phyloP scores from a whole-genome alignment of 1,139 yeast species.

The Debaryomyces robertsiae region DNA sequence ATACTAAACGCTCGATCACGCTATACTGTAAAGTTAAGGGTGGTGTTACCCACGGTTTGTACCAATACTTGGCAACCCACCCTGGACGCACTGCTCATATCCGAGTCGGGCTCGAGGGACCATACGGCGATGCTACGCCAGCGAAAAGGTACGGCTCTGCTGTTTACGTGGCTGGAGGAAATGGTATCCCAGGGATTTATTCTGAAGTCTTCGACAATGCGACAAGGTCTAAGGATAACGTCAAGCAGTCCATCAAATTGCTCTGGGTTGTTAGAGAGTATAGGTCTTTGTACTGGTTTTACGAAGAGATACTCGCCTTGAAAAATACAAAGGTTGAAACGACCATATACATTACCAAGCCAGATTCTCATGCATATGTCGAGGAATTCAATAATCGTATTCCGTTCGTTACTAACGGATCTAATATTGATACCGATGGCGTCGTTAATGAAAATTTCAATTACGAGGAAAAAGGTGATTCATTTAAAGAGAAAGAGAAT shows the following conservation, averaged over 20 bases:
- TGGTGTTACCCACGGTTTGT: slow-evolving; percentile 38
- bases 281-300: slow-evolving; percentile 36
- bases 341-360: slow-evolving; percentile 36
- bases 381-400: slow-evolving; percentile 17
- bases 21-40: slow-evolving; percentile 40
- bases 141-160: slow-evolving; percentile 35
- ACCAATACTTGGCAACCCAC: slow-evolving; percentile 29
- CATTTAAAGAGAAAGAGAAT: slow-evolving; percentile 4
- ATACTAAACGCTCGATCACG: slow-evolving; percentile 24
- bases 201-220: slow-evolving; percentile 39
- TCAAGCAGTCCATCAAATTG: slow-evolving; percentile 30
- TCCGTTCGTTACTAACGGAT: slow-evolving; percentile 3
- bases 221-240: slow-evolving; percentile 14
- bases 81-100: slow-evolving; percentile 29
- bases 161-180: slow-evolving; percentile 45
- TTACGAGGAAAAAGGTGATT: slow-evolving; percentile 4
- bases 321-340: slow-evolving; percentile 28
- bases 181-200: slow-evolving; percentile 46
- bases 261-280: slow-evolving; percentile 42
- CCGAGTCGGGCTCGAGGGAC: slow-evolving; percentile 45
- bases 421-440: slow-evolving; percentile 17
- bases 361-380: slow-evolving; percentile 18
- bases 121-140: slow-evolving; percentile 40
- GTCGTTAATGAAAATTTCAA: slow-evolving; percentile 11
- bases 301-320: slow-evolving; percentile 32